Conservation (phyloP, 768 basidiomycete species). For the Russula emetica region DNA sequence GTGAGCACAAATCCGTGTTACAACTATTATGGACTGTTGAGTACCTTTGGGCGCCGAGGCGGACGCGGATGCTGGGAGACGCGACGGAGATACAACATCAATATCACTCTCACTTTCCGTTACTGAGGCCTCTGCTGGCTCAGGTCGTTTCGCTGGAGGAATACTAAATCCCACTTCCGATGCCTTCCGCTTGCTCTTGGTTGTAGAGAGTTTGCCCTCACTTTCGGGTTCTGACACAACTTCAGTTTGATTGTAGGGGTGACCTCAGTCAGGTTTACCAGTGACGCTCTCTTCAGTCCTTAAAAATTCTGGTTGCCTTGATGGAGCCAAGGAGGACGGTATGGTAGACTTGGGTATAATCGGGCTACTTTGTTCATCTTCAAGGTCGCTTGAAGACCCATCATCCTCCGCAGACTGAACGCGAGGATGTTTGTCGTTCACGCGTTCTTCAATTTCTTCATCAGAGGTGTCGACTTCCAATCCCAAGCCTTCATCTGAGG, state of each 20-base stretch:
- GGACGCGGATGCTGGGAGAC: neutral
- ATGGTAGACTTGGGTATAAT: conserved; percentile 2
- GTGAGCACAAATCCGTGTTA: conserved; percentile 4
- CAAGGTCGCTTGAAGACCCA: conserved; percentile 10
- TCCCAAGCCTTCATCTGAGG: conserved; percentile 26
- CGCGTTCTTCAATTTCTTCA: conserved; percentile 28
- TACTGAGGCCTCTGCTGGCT: conserved; percentile 3
- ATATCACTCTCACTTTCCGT: conserved; percentile 25
- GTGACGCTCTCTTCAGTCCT: conserved; percentile 18
- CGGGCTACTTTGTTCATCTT: conserved; percentile 12
- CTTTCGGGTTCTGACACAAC: conserved; percentile 34
- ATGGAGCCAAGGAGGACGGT: too few relatives aligned
- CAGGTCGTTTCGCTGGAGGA: conserved; percentile 17
- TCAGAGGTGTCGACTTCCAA: conserved; percentile 26
- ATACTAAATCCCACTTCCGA: conserved; percentile 18
- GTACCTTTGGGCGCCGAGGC: neutral
- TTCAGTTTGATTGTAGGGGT: conserved; percentile 1
- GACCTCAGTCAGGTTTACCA: conserved; percentile 13
- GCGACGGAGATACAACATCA: neutral
- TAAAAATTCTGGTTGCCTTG: neutral
- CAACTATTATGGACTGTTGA: neutral
- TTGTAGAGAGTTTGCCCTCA: conserved; percentile 11
- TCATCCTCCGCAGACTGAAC: conserved; percentile 17
- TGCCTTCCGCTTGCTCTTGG: conserved; percentile 16
- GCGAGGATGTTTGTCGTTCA: conserved; percentile 23